These are phyloP conservation scores for Gynandropsis gynandra DNA, from an alignment of 345 rosid species.

Conservation along the genomic window DNA sequence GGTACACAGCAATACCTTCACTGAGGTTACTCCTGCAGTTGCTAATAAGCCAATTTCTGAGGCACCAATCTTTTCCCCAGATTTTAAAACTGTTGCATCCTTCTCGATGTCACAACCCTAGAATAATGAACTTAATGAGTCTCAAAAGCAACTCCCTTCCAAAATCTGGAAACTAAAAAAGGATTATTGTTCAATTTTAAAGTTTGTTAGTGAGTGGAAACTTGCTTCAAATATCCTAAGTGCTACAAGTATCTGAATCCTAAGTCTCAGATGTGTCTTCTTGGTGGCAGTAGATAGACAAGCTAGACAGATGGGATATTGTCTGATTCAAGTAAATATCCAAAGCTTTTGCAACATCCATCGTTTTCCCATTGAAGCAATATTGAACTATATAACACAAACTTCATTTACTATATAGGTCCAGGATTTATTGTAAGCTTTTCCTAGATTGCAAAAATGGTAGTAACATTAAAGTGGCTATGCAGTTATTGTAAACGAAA, in stretches of 20 bases:
- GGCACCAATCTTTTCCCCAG: constrained; percentile 76
- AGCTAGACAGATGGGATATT: background rate
- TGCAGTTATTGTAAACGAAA: background rate
- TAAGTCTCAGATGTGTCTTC: background rate
- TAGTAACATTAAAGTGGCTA: background rate
- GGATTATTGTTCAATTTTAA: background rate
- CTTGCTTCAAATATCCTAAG: constrained; percentile 7
- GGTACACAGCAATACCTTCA: constrained; percentile 53
- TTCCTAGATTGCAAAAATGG: constrained; percentile 7
- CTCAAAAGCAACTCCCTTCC: constrained; percentile 1
- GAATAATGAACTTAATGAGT: constrained; percentile 12
- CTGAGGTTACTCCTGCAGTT: constrained; percentile 63
- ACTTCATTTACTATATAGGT: background rate
- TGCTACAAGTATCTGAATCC: background rate
- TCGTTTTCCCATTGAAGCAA: constrained; percentile 1
- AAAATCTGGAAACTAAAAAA: constrained; percentile 1
- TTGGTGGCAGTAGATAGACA: background rate
- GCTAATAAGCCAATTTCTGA: constrained; percentile 93
- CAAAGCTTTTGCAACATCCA: background rate
- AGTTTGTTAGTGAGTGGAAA: background rate
- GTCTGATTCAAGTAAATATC: background rate
- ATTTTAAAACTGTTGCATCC: constrained; percentile 49
- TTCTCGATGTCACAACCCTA: constrained; percentile 89
- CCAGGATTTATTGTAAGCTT: constrained; percentile 8
- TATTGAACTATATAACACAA: background rate